Base-by-base conservation (phyloP, 805 yeast genomes). In the Candida ipomoeae region DNA sequence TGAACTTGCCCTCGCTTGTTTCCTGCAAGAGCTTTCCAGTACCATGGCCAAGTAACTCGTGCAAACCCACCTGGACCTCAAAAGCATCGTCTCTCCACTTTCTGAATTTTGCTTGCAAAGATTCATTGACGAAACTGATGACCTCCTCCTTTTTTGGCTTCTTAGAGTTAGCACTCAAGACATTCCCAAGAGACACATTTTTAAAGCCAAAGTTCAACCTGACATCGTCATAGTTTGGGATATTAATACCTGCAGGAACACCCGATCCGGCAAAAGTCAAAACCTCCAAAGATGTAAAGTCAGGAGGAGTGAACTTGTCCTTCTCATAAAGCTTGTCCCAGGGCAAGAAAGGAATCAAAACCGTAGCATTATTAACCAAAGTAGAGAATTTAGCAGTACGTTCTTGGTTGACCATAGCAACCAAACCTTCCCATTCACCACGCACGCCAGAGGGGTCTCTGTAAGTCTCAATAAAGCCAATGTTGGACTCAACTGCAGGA, bases 361-460 rank as follows among this genome's bases (percentile, higher is more conserved):
- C 67, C 41, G 81, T 77, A 14, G 96, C 96, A 52, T 75, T 75
- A 17, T 72, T 67, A 23, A 89, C 96, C 56, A 89, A 74, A 10
- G 73, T 73, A 26, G 84, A 82, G 63, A 89, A 89, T 61, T 88
- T 89, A 47, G 80, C 84, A 15, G 97, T 89, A 54, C 95, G 79
- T 55, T 88, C 92, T 63, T 86, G 85, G 68, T 89, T 89, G 49
- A 89, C 95, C 81, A 89, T 86, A 18, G 96, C 92, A 33, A 89
- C 94, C 44, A 89, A 71, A 29, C 96, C 89, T 70, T 89, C 96
- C 92, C 94, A 89, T 68, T 89, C 97, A 52, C 96, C 97, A 62
- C 90, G 80, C 43, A 89, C 88, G 43, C 96, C 96, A 32, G 91
- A 80, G 14, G 96, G 96, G 64, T 89, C 97, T 67, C 97, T 79